Percentiles rank a stretch among this genome's conserved stretches.
Conservation (phyloP, 805 yeast genomes). For the Kuraishia ogatae region DNA sequence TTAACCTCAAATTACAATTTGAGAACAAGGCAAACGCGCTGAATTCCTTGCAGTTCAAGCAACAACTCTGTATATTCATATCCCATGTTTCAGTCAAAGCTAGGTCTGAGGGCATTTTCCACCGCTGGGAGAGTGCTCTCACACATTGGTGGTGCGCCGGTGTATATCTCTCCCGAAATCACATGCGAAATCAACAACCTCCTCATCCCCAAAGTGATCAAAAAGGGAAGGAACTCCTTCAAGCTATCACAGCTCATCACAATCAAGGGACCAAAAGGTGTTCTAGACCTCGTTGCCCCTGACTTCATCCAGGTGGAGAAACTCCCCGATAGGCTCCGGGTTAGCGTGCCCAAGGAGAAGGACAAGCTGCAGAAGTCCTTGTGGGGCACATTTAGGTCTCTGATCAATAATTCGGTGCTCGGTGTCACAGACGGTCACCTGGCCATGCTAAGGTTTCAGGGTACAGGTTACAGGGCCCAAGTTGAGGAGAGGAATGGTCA, state of each 20-base stretch:
- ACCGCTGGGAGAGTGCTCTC: conserved; percentile 29
- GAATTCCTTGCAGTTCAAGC: no score
- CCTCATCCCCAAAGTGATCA: conserved; percentile 47
- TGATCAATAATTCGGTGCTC: conserved; percentile 64
- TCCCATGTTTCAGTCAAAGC: neutral
- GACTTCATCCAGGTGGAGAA: conserved; percentile 47
- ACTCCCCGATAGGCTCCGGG: conserved; percentile 30
- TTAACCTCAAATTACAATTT: no score
- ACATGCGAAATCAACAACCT: conserved; percentile 36
- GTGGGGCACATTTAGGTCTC: conserved; percentile 92
- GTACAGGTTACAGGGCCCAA: conserved; percentile 93
- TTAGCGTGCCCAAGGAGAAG: conserved; percentile 47
- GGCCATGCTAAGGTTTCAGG: conserved; percentile 80
- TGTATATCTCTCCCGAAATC: conserved; percentile 59
- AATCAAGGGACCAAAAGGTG: conserved; percentile 75
- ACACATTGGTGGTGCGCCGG: conserved; percentile 77
- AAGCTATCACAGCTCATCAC: conserved; percentile 49
- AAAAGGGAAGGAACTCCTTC: conserved; percentile 57
- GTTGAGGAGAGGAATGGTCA: conserved; percentile 49
- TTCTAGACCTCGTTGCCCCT: conserved; percentile 55
- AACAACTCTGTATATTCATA: neutral
- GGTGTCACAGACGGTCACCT: conserved; percentile 95
- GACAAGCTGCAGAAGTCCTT: conserved; percentile 69
- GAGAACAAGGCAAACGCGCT: no score
- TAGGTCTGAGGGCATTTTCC: conserved; percentile 9